These are phyloP conservation scores for Serendipita sp. DNA, from an alignment of 768 basidiomycete genomes.

Conservation along the genomic window DNA sequence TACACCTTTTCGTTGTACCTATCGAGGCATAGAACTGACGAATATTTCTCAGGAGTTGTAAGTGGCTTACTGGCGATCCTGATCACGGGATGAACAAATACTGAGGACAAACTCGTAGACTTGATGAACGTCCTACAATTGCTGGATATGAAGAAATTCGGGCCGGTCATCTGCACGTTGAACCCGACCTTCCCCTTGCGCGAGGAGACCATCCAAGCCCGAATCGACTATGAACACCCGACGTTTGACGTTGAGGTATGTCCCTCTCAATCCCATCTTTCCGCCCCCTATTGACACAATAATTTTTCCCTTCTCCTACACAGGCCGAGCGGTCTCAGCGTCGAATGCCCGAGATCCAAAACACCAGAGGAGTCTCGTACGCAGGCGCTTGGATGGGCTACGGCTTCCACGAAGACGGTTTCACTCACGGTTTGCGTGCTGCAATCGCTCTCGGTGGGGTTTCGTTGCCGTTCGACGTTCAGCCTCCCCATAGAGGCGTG, in stretches of 20 bases:
- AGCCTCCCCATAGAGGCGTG: neutral
- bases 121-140: conserved; percentile 66
- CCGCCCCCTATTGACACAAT: neutral
- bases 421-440: conserved; percentile 29
- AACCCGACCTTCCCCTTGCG: conserved; percentile 51
- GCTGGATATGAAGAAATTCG: conserved; percentile 35
- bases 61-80: too few species aligned
- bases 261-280: neutral
- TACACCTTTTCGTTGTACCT: neutral
- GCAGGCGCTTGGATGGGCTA: conserved; percentile 61
- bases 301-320: neutral
- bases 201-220: conserved; percentile 27
- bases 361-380: conserved; percentile 40
- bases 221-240: conserved; percentile 53
- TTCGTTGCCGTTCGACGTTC: conserved; percentile 2
- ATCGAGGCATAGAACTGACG: too few species aligned
- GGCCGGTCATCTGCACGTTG: conserved; percentile 53
- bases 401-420: conserved; percentile 73
- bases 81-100: neutral
- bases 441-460: conserved; percentile 11
- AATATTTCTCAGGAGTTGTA: conserved; percentile 27
- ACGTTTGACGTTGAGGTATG: conserved; percentile 38
- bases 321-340: conserved; percentile 36
- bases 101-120: conserved; percentile 24
- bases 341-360: conserved; percentile 41